A percentile compares a stretch with the other conserved stretches of the same genome.
Conservation (phyloP, 2,329 filamentous ascomycete species). For the Harringtonia aguacate region DNA sequence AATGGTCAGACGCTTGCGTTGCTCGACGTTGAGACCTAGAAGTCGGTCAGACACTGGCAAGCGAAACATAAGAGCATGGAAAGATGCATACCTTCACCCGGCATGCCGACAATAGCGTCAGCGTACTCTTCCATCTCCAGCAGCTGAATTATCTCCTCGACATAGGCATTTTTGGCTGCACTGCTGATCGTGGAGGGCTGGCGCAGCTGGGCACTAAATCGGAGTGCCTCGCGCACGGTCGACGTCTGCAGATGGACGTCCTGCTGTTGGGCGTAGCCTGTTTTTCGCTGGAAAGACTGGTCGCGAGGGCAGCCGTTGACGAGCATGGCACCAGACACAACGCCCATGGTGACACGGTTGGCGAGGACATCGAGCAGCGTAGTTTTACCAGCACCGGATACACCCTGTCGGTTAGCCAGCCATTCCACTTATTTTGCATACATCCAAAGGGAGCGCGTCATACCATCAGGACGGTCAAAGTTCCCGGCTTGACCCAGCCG, state of each 20-base stretch:
- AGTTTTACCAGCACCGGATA: conserved; percentile 88
- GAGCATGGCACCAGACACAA: conserved; percentile 75
- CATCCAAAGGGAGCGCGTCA: no score
- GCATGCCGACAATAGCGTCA: conserved; percentile 82
- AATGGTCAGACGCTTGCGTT: conserved; percentile 68
- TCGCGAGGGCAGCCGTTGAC: conserved; percentile 58
- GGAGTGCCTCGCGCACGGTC: conserved; percentile 79
- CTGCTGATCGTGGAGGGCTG: conserved; percentile 66
- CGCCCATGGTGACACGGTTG: conserved; percentile 77
- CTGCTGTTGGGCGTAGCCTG: conserved; percentile 86
- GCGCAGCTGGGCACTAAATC: conserved; percentile 75
- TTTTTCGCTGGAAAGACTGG: conserved; percentile 80
- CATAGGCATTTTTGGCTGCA: conserved; percentile 74
- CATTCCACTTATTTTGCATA: no score
- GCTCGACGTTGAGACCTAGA: conserved; percentile 59
- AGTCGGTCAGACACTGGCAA: no score
- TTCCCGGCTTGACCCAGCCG: conserved; percentile 90
- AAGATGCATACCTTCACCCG: conserved; percentile 51
- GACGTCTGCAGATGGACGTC: conserved; percentile 78
- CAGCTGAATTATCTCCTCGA: conserved; percentile 82
- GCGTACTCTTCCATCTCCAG: conserved; percentile 86
- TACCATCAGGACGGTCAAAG: conserved; percentile 76
- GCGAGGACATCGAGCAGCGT: conserved; percentile 81
- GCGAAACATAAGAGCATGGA: no score
- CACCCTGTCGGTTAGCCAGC: conserved; percentile 38